Evolutionary conservation across 2,329 filamentous ascomycete genomes (phyloP), one percentile per base, ranked within the genome.

Genomic region (Plenodomus lindquistii): DNA sequence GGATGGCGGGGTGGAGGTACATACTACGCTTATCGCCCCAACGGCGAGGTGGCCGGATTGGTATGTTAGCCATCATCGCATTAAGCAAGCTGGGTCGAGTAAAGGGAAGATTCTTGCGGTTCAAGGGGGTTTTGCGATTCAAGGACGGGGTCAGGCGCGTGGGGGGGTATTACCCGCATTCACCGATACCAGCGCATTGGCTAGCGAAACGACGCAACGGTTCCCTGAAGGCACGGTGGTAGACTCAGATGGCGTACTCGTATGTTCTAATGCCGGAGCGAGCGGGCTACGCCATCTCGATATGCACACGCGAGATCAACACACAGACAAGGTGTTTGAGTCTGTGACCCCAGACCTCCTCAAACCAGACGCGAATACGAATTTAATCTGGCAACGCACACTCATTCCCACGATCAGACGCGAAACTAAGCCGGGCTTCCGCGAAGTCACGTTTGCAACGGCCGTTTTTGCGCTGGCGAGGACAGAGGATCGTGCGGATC

Each of bases 291-390:
- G 45, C 43, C 31, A 44, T 2, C 31, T 63, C n/a, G n/a, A n/a
- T n/a, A n/a, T n/a, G n/a, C n/a, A n/a, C n/a, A n/a, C n/a, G n/a
- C n/a, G n/a, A n/a, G n/a, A n/a, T n/a, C n/a, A 16, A 22, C 19
- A 19, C 20, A 29, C 1, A 20, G 6, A 10, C 42, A 7, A n/a
- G n/a, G n/a, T n/a, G n/a, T n/a, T n/a, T n/a, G n/a, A n/a, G n/a
- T n/a, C n/a, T 31, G 9, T 17, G 16, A 2, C 36, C 16, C 22
- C 44, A 3, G 47, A 66, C 6, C 31, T 64, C 2, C 52, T 70
- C 4, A 71, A 71, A 40, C 67, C 67, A 17, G 67, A 71, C 43
- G 66, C 67, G 2, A 71, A 71, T 43, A 71, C 67, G 2, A 70
- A 70, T 42, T 37, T 71, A 3, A 63, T 70, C 8, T 69, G 65